Base-by-base conservation (phyloP, 441 rosid species). In the Pelargonium myrrhifolium region DNA sequence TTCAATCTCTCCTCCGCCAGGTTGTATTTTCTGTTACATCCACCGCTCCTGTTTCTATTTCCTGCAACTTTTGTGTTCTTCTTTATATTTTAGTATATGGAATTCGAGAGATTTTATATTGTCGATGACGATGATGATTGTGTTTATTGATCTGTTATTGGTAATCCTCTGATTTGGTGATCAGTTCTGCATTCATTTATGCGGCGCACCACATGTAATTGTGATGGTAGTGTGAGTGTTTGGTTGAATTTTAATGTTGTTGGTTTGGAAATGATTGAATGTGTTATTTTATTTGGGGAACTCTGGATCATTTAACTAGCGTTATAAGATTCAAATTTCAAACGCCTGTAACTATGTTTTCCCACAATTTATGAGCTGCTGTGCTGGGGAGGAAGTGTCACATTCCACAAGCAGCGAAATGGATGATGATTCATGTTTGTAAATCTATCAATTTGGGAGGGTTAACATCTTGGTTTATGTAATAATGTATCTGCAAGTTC, bases 1-100 rank as follows among this genome's bases (percentile, higher is more conserved):
- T 71, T 70, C 73, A 51, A 63, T 71, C 72, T 66, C 10, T 75
- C 82, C 20, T 2, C 60, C 39, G 9, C 35, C 62, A 62, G 17
- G 17, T 21, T n/a, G n/a, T n/a, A 21, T 65, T 31, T 10, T 14
- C 24, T 6, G 49, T 43, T 59, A 4, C 51, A 65, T 17, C 49
- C 0, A 59, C 40, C 12, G 24, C 4, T 58, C 31, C 11, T 18
- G 8, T 49, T 17, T 45, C 49, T 15, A 6, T 12, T 28, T 18
- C 2, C 9, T 64, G 31, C 6, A 62, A 4, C 53, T 51, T 63
- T 63, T 10, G 53, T 5, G 0, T 24, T 26, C 39, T 1, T 7
- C 12, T 60, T 67, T 35, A 10, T n/a, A n/a, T n/a, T 37, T 2
- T 20, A 21, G 40, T 15, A 17, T 5, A 21, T 1, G 4, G 6